phyloP scores from a whole-genome alignment of 2,329 filamentous ascomycete genomes.

The Trichophyton schoenleinii region DNA sequence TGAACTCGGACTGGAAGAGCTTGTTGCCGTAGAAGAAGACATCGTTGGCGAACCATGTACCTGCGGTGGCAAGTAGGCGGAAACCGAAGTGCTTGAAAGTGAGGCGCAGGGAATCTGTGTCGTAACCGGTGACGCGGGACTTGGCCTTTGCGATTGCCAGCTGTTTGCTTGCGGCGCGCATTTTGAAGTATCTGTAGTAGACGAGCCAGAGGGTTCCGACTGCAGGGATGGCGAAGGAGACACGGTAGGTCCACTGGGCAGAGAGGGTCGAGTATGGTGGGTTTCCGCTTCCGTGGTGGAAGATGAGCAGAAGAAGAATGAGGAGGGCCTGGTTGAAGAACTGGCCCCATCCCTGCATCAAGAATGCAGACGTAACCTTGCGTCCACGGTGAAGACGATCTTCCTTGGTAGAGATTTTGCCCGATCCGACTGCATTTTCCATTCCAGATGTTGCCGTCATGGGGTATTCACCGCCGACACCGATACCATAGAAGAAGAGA shows the following conservation, averaged over 20 bases:
- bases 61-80: conserved; percentile 73
- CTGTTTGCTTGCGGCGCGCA: conserved; percentile 77
- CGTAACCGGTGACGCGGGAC: conserved; percentile 79
- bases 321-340: conserved; percentile 85
- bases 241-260: conserved; percentile 79
- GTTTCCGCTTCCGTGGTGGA: conserved; percentile 65
- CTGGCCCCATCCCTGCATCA: conserved; percentile 98
- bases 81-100: conserved; percentile 76
- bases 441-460: conserved; percentile 94
- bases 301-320: conserved; percentile 74
- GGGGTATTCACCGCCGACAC: conserved; percentile 68
- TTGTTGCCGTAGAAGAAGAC: conserved; percentile 99
- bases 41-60: conserved; percentile 90
- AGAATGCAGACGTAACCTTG: conserved; percentile 87
- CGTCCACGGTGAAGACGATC: conserved; percentile 91
- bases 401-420: conserved; percentile 77
- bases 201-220: conserved; percentile 86
- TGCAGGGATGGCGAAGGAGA: conserved; percentile 85
- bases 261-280: conserved; percentile 66
- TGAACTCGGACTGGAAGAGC: conserved; percentile 88
- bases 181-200: conserved; percentile 92
- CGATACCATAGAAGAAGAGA: conserved; percentile 75
- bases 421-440: conserved; percentile 76
- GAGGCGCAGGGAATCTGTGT: conserved; percentile 65
- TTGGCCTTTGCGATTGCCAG: conserved; percentile 74